Evolutionary conservation across 176 grass and related monocot genomes (phyloP).

Genomic region (Avena sativa): DNA sequence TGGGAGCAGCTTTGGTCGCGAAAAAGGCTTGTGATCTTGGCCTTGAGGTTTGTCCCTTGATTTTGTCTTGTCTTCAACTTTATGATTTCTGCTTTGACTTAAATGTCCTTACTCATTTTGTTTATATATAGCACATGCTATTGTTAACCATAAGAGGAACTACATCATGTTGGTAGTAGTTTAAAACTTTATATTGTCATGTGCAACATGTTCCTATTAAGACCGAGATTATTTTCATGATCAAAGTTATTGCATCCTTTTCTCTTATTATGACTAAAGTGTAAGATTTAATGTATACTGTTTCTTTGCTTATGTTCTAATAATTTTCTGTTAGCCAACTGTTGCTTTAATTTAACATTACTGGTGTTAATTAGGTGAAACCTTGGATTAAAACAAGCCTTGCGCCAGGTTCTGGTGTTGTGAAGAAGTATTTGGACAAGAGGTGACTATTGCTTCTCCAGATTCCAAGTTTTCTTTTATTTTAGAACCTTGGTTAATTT

Average conservation of each 20-base stretch:
- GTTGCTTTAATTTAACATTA: conserved; percentile 19
- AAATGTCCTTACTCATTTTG: background rate
- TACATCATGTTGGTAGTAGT: background rate
- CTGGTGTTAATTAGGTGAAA: conserved; percentile 74
- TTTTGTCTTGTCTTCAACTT: conserved; percentile 1
- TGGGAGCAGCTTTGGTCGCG: conserved; percentile 94
- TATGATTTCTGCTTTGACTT: conserved; percentile 6
- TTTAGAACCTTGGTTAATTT: conserved; percentile 20
- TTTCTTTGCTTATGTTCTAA: background rate
- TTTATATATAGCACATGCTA: conserved; percentile 4
- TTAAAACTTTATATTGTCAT: conserved; percentile 18
- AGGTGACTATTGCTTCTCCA: conserved; percentile 55
- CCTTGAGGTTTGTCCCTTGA: conserved; percentile 68
- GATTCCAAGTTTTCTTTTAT: background rate
- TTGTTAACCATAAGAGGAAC: conserved; percentile 28
- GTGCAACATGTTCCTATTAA: background rate
- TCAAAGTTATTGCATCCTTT: background rate
- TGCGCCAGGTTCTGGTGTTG: conserved; percentile 97
- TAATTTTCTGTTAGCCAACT: background rate
- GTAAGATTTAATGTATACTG: background rate
- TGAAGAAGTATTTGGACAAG: conserved; percentile 87
- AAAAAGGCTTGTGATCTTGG: conserved; percentile 98
- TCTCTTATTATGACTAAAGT: conserved; percentile 9
- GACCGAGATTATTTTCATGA: background rate
- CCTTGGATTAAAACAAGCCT: conserved; percentile 99